Conservation (phyloP, 2,329 filamentous ascomycete species). For the Curvularia lunata region DNA sequence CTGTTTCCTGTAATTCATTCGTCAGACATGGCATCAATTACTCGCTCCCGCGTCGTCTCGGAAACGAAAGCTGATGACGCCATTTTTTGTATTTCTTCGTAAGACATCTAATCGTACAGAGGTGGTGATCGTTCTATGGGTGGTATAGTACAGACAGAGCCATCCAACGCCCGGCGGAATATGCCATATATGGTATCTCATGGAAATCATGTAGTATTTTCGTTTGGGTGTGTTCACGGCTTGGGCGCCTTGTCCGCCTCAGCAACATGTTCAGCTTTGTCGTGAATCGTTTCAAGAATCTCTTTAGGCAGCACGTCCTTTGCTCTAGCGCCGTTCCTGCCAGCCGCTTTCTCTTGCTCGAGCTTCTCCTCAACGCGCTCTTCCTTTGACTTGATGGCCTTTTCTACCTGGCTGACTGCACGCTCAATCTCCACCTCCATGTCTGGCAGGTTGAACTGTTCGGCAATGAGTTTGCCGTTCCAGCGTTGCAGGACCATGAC, state of each 20-base stretch:
- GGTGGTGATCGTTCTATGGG: conserved; percentile 6
- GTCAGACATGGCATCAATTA: too few relatives aligned
- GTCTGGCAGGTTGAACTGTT: conserved; percentile 56
- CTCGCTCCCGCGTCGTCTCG: too few relatives aligned
- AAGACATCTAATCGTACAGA: conserved; percentile 13
- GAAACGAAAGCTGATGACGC: neutral
- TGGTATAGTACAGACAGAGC: conserved; percentile 11
- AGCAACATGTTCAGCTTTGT: conserved; percentile 33
- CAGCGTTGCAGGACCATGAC: conserved; percentile 58
- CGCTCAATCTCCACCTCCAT: conserved; percentile 62
- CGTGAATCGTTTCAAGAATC: conserved; percentile 35
- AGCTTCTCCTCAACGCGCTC: conserved; percentile 46
- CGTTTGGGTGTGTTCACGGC: conserved; percentile 1
- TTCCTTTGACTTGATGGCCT: conserved; percentile 50
- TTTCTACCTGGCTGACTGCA: conserved; percentile 59
- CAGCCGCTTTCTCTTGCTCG: conserved; percentile 44
- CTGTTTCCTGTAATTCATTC: too few relatives aligned
- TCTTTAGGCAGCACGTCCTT: conserved; percentile 40
- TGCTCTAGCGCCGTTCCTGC: conserved; percentile 30
- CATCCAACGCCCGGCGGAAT: conserved; percentile 15
- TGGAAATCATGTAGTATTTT: conserved; percentile 13
- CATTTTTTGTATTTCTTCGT: conserved; percentile 4
- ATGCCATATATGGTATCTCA: conserved; percentile 3
- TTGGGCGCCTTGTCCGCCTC: conserved; percentile 15
- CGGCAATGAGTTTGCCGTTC: conserved; percentile 60